Base-by-base conservation (phyloP, 2,329 filamentous ascomycete species). In the Diplocarpon rosae region DNA sequence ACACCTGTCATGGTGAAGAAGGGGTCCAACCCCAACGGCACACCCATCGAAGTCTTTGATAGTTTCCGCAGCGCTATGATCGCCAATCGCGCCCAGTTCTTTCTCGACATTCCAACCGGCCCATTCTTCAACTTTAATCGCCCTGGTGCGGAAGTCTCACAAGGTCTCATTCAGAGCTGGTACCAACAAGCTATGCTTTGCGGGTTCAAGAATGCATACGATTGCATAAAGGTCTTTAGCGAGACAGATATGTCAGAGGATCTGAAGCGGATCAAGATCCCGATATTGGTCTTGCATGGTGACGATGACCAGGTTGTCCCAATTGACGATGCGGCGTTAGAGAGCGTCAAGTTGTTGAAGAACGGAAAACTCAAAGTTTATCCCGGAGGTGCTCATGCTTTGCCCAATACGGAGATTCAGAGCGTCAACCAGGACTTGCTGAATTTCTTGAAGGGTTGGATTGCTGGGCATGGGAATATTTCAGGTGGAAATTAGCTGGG, bases 241-340 rank as follows among this genome's bases (percentile, higher is more conserved):
- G 65, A 67, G 55, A 67, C 65, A 3, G 63, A 68, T 52, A 59
- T 64, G 20, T 64, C 63, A 1, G 63, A 63, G 35, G 65, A 67
- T 49, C 47, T 68, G 40, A 62, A 62, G 51, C 62, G 56, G 11
- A 61, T 65, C 29, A 55, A 66, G 38, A 61, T 68, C 36, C 66
- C 65, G 0, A 60, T 65, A 2, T 49, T 68, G 36, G 46, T 66
- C 32, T 52, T 68, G 2, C 65, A 68, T 54, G 65, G 65, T 0
- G 59, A 63, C 32, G 65, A 66, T 52, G 66, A 68, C 47, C 65
- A 67, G 48, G 51, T 67, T 28, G 64, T 66, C 28, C 65, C 65
- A 13, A 59, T 67, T 43, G 44, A 55, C 28, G 56, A 52, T 11
- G 43, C 59, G 35, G 63, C 59, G 1, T 13, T 49, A 3, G 60